Evolutionary conservation across 495 filamentous ascomycete species (phyloP).

Genomic region (Daldinia caldariorum): DNA sequence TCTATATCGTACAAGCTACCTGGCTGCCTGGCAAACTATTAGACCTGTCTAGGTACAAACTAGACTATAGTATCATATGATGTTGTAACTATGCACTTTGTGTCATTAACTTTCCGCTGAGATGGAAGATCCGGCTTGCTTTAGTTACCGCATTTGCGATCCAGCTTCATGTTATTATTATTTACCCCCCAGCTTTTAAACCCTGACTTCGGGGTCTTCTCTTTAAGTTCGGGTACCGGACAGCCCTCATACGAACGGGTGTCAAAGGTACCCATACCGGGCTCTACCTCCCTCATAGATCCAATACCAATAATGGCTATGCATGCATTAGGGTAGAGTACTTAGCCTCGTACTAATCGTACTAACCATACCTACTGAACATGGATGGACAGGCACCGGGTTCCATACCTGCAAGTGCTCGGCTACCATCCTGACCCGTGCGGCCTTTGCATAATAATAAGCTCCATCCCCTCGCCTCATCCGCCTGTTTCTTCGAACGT

Average conservation of each 20-base stretch:
- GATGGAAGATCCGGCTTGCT: slow-evolving; percentile 8
- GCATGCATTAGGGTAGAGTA: slow-evolving; percentile 33
- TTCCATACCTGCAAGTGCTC: slow-evolving; percentile 34
- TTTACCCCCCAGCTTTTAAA: slow-evolving; percentile 4
- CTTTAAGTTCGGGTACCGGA: neutral
- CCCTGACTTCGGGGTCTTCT: neutral
- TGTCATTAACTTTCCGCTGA: slow-evolving; percentile 1
- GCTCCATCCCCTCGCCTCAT: slow-evolving; percentile 40
- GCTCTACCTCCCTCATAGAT: neutral
- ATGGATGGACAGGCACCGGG: slow-evolving; percentile 34
- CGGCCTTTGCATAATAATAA: slow-evolving; percentile 45
- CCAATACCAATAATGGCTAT: slow-evolving; percentile 24
- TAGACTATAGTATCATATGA: neutral
- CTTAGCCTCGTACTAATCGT: slow-evolving; percentile 35
- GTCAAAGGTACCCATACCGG: neutral
- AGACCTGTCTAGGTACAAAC: neutral
- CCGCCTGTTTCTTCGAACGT: slow-evolving; percentile 25
- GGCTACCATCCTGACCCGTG: slow-evolving; percentile 44
- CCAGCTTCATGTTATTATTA: slow-evolving; percentile 23
- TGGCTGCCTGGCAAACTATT: too few relatives aligned
- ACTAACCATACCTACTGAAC: neutral
- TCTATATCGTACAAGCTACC: neutral
- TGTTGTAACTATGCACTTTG: neutral
- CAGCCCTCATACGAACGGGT: slow-evolving; percentile 1
- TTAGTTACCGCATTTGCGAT: slow-evolving; percentile 34